phyloP scores from a whole-genome alignment of 139 green algal species.

The Tetradesmus obliquus region DNA sequence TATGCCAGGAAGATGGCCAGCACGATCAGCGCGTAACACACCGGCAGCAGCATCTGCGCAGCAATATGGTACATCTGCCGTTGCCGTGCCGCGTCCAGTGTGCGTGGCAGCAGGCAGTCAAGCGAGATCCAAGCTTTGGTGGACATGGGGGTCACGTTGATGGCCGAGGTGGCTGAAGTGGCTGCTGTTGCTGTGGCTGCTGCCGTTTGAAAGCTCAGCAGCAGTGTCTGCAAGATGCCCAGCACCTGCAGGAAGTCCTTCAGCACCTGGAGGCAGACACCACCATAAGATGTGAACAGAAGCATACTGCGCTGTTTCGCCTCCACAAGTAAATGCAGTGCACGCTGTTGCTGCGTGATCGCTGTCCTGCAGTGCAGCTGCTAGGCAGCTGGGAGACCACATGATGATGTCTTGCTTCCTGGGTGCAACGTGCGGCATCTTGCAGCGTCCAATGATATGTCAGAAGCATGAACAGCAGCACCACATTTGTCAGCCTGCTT shows the following conservation, averaged over 20 bases:
- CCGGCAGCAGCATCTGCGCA: neutral
- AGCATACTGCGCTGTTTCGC: no score
- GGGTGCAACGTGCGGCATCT: no score
- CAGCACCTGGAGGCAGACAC: slow-evolving; percentile 2
- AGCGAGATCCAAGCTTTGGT: slow-evolving; percentile 35
- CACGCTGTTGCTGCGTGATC: no score
- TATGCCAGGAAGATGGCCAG: neutral
- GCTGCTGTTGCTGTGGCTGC: slow-evolving; percentile 27
- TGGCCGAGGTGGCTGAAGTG: neutral
- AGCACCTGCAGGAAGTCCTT: slow-evolving; percentile 44
- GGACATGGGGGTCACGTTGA: slow-evolving; percentile 16
- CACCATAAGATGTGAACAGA: no score
- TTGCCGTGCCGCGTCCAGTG: neutral
- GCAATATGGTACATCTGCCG: slow-evolving; percentile 28
- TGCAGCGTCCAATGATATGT: no score
- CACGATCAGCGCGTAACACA: slow-evolving; percentile 7
- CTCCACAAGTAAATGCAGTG: no score
- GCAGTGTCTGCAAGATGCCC: slow-evolving; percentile 27
- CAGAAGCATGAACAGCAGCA: neutral
- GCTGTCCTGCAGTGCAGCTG: no score
- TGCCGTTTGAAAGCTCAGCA: slow-evolving; percentile 21
- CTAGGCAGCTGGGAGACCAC: no score
- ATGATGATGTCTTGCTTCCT: no score
- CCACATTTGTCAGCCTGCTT: neutral
- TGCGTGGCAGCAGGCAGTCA: slow-evolving; percentile 27